Percentiles rank a stretch among this genome's conserved stretches.
Evolutionary conservation across 148 eudicot species (phyloP).

Genomic region (Amaranthus cruentus): DNA sequence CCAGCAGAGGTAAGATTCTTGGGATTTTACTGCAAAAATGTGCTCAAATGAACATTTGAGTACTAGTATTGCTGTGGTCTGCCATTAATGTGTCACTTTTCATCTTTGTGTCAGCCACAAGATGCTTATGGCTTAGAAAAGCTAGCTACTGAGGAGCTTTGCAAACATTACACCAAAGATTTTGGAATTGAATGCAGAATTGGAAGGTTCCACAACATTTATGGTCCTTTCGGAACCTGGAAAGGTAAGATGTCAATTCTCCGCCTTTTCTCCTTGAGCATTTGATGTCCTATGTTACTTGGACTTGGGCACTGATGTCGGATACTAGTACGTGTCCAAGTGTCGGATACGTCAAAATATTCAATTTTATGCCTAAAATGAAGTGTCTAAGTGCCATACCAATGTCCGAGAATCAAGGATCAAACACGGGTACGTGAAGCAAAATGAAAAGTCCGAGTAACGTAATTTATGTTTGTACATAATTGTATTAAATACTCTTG

Average conservation of each 20-base stretch:
- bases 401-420: too few relatives aligned
- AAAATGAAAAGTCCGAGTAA: too few relatives aligned
- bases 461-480: too few relatives aligned
- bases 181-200: slow-evolving; percentile 52
- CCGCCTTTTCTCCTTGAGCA: background rate
- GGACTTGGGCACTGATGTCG: too few relatives aligned
- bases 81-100: background rate
- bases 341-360: too few relatives aligned
- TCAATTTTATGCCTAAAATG: too few relatives aligned
- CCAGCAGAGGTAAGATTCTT: slow-evolving; percentile 43
- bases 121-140: slow-evolving; percentile 61
- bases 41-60: background rate
- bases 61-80: background rate
- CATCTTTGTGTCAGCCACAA: slow-evolving; percentile 35
- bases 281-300: too few relatives aligned
- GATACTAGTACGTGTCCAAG: too few relatives aligned
- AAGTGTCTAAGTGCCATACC: too few relatives aligned
- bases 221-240: slow-evolving; percentile 62
- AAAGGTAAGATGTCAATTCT: slow-evolving; percentile 33
- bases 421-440: too few relatives aligned
- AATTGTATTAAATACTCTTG: too few relatives aligned
- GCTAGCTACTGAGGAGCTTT: slow-evolving; percentile 54
- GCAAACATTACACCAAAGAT: slow-evolving; percentile 59
- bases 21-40: background rate
- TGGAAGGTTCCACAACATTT: slow-evolving; percentile 63